Conservation (phyloP, 306 rosid species). For the Cucumis hystrix region DNA sequence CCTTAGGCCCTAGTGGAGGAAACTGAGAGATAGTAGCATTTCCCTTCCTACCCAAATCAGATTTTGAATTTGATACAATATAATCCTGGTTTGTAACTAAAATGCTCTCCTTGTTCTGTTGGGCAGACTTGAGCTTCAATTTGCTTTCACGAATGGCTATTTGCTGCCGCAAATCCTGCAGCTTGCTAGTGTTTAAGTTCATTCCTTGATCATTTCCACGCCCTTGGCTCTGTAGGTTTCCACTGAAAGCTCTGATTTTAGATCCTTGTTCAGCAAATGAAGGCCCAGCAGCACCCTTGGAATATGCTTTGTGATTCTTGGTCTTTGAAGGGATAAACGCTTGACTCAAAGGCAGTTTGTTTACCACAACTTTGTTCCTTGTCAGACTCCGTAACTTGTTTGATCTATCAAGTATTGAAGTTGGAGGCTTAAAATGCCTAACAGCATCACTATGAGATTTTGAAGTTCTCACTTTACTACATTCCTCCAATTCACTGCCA, state of each 20-base stretch:
- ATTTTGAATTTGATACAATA: constrained; percentile 23
- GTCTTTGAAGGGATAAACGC: constrained; percentile 27
- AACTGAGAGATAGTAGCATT: constrained; percentile 15
- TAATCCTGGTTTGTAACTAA: constrained; percentile 34
- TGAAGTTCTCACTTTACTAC: constrained; percentile 19
- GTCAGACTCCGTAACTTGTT: constrained; percentile 27
- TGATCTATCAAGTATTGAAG: constrained; percentile 28
- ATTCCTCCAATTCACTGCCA: constrained; percentile 60
- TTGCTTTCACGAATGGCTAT: constrained; percentile 84
- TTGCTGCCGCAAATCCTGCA: constrained; percentile 88
- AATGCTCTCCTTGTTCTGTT: constrained; percentile 48
- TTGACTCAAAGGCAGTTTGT: constrained; percentile 28
- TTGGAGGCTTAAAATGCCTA: constrained; percentile 28
- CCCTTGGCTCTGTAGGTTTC: constrained; percentile 29
- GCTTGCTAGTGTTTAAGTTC: constrained; percentile 36
- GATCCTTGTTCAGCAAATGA: constrained; percentile 36
- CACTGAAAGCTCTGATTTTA: constrained; percentile 27
- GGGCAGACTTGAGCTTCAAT: constrained; percentile 63
- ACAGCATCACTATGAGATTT: constrained; percentile 26
- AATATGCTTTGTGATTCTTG: constrained; percentile 27
- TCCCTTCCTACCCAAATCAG: constrained; percentile 27
- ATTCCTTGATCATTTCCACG: constrained; percentile 35
- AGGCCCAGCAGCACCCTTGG: constrained; percentile 35
- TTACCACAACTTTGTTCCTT: constrained; percentile 38
- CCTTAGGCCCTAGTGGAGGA: constrained; percentile 35